A percentile compares a stretch with the other conserved stretches of the same genome.
Conservation (phyloP, 1,139 yeast species). For the Pichia sp. region DNA sequence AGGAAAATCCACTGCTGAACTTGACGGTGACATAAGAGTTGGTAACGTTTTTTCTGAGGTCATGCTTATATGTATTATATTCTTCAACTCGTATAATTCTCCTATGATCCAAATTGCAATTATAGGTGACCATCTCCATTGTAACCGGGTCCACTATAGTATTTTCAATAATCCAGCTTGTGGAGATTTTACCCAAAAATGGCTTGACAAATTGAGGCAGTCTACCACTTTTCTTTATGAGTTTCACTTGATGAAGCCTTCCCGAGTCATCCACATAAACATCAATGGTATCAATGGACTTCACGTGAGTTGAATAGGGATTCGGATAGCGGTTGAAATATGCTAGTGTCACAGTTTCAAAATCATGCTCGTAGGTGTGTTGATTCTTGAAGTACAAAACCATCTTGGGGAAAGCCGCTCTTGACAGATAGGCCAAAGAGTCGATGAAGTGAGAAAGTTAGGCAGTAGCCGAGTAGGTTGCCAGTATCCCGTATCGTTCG, state of each 20-base stretch:
- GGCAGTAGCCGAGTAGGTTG: no score
- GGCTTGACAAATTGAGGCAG: constrained; percentile 78
- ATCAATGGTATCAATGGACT: constrained; percentile 73
- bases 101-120: constrained; percentile 82
- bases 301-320: constrained; percentile 86
- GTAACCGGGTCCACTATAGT: constrained; percentile 62
- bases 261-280: constrained; percentile 54
- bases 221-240: constrained; percentile 74
- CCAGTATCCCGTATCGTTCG: no score
- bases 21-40: constrained; percentile 46
- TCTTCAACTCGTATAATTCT: constrained; percentile 78
- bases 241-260: constrained; percentile 61
- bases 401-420: constrained; percentile 32
- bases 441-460: no score
- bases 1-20: constrained; percentile 61
- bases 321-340: constrained; percentile 84
- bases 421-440: no score
- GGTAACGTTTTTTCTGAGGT: constrained; percentile 29
- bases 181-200: constrained; percentile 62
- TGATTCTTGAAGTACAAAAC: constrained; percentile 56
- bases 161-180: constrained; percentile 81
- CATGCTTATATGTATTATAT: constrained; percentile 45
- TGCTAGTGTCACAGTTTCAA: constrained; percentile 69
- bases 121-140: constrained; percentile 58
- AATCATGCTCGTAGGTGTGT: constrained; percentile 55